Evolutionary conservation across 2,329 filamentous ascomycete genomes (phyloP).

Genomic region (Fusarium citri): DNA sequence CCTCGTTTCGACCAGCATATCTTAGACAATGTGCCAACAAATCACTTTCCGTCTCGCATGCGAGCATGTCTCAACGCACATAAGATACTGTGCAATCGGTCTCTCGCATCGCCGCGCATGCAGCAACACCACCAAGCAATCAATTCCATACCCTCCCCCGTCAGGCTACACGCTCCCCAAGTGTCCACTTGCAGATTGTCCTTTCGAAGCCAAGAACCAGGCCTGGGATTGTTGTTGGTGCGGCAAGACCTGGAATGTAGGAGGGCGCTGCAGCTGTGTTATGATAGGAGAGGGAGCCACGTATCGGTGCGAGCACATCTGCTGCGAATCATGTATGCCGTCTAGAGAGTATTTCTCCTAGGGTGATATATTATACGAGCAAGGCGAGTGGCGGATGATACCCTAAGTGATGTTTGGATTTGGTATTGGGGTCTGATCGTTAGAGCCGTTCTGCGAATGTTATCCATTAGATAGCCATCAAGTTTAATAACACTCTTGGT

Average conservation of each 20-base stretch:
- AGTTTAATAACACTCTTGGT: neutral
- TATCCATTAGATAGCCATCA: neutral
- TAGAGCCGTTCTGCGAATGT: neutral
- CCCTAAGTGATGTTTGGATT: neutral
- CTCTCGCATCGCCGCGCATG: constrained; percentile 55
- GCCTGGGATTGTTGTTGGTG: constrained; percentile 69
- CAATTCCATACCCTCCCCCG: constrained; percentile 61
- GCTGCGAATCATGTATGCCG: constrained; percentile 62
- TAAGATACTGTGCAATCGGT: constrained; percentile 59
- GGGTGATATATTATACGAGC: neutral
- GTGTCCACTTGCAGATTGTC: constrained; percentile 61
- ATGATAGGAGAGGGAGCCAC: constrained; percentile 64
- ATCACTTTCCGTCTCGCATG: constrained; percentile 63
- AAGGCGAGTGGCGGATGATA: constrained; percentile 8
- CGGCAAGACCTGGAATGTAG: constrained; percentile 63
- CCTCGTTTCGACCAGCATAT: neutral
- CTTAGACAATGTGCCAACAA: constrained; percentile 60
- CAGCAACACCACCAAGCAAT: constrained; percentile 56
- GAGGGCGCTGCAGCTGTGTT: constrained; percentile 62
- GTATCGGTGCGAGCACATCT: constrained; percentile 66
- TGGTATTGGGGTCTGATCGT: neutral
- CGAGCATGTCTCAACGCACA: constrained; percentile 61
- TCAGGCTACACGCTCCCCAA: constrained; percentile 56
- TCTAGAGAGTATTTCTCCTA: constrained; percentile 51
- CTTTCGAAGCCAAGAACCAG: constrained; percentile 62